Conservation (phyloP, 495 filamentous ascomycete species). For the Aspergillus incahuasiensis region DNA sequence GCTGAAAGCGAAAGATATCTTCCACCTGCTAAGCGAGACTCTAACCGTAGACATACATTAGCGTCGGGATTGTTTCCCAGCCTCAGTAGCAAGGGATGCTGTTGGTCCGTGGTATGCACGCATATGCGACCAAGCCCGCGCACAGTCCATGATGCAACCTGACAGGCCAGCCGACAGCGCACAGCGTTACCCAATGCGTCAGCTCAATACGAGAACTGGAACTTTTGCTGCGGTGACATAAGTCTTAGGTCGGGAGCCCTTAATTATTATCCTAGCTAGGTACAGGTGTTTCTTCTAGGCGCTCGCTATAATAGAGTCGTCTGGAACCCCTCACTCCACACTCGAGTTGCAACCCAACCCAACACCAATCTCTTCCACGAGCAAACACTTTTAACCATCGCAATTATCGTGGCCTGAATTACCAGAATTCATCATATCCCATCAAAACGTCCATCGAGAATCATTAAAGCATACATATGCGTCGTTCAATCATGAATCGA, state of each 20-base stretch:
- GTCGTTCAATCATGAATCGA: slow-evolving; percentile 57
- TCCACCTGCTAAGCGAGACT: too few relatives aligned
- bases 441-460: neutral
- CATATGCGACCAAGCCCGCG: neutral
- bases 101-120: neutral
- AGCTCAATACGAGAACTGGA: neutral
- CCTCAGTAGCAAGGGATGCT: neutral
- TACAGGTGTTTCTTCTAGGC: too few relatives aligned
- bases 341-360: neutral
- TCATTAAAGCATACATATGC: neutral
- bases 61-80: neutral
- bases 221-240: too few relatives aligned
- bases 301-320: too few relatives aligned
- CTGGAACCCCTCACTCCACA: neutral
- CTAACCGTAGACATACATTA: neutral
- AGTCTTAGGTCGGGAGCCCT: too few relatives aligned
- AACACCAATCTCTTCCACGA: neutral
- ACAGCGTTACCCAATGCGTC: too few relatives aligned
- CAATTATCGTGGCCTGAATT: neutral
- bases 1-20: neutral
- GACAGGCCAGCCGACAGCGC: too few relatives aligned
- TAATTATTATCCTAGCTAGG: too few relatives aligned
- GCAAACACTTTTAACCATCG: neutral
- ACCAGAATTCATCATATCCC: neutral
- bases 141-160: neutral